These are phyloP conservation scores for Paraglomus occultum DNA, from an alignment of 192 early-diverging fungal genomes.

Conservation along the genomic window DNA sequence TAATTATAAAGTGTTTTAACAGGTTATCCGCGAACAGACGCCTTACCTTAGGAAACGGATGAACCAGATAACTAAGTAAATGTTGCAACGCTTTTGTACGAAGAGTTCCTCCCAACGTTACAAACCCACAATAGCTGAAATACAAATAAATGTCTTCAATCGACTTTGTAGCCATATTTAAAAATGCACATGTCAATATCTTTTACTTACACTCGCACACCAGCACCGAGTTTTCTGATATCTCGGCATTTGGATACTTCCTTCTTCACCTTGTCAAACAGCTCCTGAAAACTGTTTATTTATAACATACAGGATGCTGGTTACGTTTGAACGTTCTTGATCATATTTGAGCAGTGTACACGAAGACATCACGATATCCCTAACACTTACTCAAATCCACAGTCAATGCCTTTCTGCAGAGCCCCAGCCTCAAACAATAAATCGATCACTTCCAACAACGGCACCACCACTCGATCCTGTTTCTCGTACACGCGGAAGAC, in stretches of 20 bases:
- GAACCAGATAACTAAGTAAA: conserved; percentile 62
- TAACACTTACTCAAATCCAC: conserved; percentile 35
- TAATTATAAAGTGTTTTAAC: neutral
- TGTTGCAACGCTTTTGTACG: conserved; percentile 55
- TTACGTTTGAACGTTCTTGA: conserved; percentile 22
- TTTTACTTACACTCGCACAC: conserved; percentile 59
- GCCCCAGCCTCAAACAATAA: conserved; percentile 58
- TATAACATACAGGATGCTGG: no score
- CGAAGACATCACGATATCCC: neutral
- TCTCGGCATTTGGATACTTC: conserved; percentile 54
- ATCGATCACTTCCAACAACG: conserved; percentile 67
- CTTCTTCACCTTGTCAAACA: conserved; percentile 46
- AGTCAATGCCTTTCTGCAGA: conserved; percentile 34
- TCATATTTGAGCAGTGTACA: conserved; percentile 17
- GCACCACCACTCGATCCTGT: conserved; percentile 65
- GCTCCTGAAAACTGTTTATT: conserved; percentile 26
- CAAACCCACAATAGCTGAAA: conserved; percentile 51
- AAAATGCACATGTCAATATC: neutral
- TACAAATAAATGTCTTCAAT: conserved; percentile 23
- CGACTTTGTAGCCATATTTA: neutral
- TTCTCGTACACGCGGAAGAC: conserved; percentile 45
- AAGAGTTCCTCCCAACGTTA: conserved; percentile 37
- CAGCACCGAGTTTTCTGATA: conserved; percentile 62
- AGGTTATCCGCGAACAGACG: neutral
- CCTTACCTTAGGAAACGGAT: conserved; percentile 73